Evolutionary conservation across 306 rosid genomes (phyloP), one percentile per base, ranked within the genome.

Genomic region (Erythrophleum fordii): DNA sequence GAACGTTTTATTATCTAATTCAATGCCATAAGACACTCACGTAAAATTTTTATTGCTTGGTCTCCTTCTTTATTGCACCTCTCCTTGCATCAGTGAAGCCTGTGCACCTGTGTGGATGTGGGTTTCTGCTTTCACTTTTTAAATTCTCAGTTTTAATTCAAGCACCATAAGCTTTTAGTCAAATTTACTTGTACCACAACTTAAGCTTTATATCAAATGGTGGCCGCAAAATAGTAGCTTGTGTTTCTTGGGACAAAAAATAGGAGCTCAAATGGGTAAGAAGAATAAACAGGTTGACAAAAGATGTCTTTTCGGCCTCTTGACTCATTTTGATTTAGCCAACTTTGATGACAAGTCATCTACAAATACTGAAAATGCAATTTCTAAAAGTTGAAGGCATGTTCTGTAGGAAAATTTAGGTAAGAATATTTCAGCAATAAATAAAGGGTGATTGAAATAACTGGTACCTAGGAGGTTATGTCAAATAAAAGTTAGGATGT

Each of bases 381-480:
- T 42, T 2, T 44, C 55, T 68, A 22, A 68, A 31, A 42, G 20
- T 16, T 68, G 17, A 44, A 42, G n/a, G 34, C 46, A 18, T 17
- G 29, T 10, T 9, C 51, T 1, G 5, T 67, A 39, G 31, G 46
- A n/a, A 67, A 10, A 10, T 39, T 39, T 44, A 41, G 51, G 8
- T 41, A 41, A 67, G 48, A 42, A 64, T 11, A 29, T 29, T 28
- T 11, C 11, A 13, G 51, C 22, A 17, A 34, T 25, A 17, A 34
- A 42, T 41, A 39, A 67, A 68, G 73, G 37, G 20, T 42, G 55
- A 44, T 25, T 22, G 73, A 16, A 44, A 11, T 20, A 67, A 67
- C 23, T 68, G 34, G 52, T 25, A 67, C 11, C 25, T 23, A 68
- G 73, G 73, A 68, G 53, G 55, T 39, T 67, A 67, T 67, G 42